Conservation (phyloP, 257 asterid genomes). For the Catharanthus roseus region DNA sequence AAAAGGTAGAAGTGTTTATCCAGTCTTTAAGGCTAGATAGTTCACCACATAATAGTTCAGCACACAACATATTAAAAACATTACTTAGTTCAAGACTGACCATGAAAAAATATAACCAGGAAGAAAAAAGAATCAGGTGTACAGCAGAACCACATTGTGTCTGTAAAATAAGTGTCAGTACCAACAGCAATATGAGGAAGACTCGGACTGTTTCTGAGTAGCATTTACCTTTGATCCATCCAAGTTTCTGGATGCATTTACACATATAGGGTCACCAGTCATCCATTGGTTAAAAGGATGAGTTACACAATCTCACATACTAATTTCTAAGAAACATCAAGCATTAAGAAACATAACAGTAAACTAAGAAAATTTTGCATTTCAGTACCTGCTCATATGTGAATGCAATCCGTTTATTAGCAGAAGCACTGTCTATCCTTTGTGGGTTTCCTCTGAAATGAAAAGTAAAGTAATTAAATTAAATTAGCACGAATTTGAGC, state of each 20-base stretch:
- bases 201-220: too few species aligned
- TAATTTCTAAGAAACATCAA: not conserved
- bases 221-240: too few species aligned
- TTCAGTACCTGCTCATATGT: slow-evolving; percentile 84
- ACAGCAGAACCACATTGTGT: not conserved
- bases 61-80: slow-evolving; percentile 1
- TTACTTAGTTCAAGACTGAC: not conserved
- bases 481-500: slow-evolving; percentile 8
- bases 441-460: slow-evolving; percentile 85
- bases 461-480: slow-evolving; percentile 14
- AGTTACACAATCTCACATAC: not conserved
- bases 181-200: too few species aligned
- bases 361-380: slow-evolving; percentile 12
- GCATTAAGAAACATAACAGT: not conserved
- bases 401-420: slow-evolving; percentile 70
- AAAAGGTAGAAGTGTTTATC: not conserved
- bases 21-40: not conserved
- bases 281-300: too few species aligned
- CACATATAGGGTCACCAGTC: not conserved
- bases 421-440: slow-evolving; percentile 79
- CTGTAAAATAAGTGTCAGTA: not conserved
- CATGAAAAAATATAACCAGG: not conserved
- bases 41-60: not conserved
- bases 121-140: not conserved
- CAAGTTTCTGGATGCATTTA: not conserved